Conservation (phyloP, 2,329 filamentous ascomycete genomes). For the Fusarium cyanostomum region DNA sequence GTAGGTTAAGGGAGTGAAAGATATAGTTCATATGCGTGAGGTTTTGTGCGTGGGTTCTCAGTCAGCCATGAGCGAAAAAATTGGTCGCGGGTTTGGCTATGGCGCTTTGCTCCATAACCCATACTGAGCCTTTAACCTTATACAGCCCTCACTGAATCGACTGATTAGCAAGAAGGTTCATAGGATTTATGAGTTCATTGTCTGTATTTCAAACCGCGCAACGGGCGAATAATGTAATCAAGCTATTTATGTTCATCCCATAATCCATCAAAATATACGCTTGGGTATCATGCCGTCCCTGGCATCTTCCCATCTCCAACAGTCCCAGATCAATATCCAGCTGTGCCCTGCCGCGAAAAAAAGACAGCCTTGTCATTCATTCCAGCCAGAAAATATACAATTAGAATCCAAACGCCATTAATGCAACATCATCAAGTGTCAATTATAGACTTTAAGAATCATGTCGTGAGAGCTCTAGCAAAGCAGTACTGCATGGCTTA, state of each 20-base stretch:
- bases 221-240: conserved; percentile 15
- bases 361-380: conserved; percentile 10
- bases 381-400: conserved; percentile 21
- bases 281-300: conserved; percentile 39
- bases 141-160: neutral
- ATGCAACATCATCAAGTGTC: conserved; percentile 41
- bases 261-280: conserved; percentile 12
- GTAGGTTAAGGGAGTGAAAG: neutral
- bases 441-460: conserved; percentile 31
- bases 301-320: conserved; percentile 30
- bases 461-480: conserved; percentile 18
- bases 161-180: neutral
- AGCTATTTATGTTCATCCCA: conserved; percentile 20
- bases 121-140: conserved; percentile 5
- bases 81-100: conserved; percentile 19
- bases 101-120: conserved; percentile 18
- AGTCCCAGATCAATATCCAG: conserved; percentile 17
- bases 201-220: conserved; percentile 17
- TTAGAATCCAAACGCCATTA: conserved; percentile 39
- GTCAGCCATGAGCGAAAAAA: conserved; percentile 34
- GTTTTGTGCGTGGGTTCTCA: conserved; percentile 39
- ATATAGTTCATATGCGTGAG: conserved; percentile 11
- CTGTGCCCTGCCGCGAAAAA: conserved; percentile 7
- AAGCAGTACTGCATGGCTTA: conserved; percentile 46
- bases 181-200: neutral